A percentile compares a stretch with the other conserved stretches of the same genome.
Evolutionary conservation across 345 rosid genomes (phyloP).

Genomic region (Dipteronia sinensis): DNA sequence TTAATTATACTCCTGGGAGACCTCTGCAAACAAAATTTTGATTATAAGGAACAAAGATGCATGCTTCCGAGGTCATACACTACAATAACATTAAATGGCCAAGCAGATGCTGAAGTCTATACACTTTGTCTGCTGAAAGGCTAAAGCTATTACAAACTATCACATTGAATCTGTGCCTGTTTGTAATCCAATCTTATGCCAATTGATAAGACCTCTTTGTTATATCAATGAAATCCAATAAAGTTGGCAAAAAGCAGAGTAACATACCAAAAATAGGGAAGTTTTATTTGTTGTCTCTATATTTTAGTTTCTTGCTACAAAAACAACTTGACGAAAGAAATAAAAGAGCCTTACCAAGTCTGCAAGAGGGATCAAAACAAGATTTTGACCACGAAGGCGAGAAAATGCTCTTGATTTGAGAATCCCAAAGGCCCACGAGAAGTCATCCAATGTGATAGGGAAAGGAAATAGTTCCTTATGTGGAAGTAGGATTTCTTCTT

Average conservation of each 20-base stretch:
- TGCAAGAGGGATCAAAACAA: constrained; percentile 85
- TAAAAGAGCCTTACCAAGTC: constrained; percentile 61
- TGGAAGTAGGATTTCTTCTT: constrained; percentile 65
- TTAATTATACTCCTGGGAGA: background rate
- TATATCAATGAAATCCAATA: background rate
- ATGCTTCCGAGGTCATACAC: background rate
- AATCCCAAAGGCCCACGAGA: constrained; percentile 89
- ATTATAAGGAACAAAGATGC: background rate
- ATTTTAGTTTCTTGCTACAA: constrained; percentile 7
- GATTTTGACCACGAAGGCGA: constrained; percentile 83
- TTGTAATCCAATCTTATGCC: background rate
- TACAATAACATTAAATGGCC: background rate
- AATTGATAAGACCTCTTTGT: too few relatives aligned
- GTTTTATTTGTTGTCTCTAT: background rate
- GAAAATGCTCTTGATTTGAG: constrained; percentile 91
- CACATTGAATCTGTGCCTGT: background rate
- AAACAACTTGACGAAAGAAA: constrained; percentile 11
- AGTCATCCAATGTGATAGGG: constrained; percentile 62
- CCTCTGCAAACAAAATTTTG: background rate
- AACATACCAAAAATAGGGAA: background rate
- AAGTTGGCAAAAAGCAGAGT: background rate
- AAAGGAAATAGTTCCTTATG: constrained; percentile 66
- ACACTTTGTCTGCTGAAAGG: background rate
- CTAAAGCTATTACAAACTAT: background rate
- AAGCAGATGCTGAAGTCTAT: background rate